Evolutionary conservation across 1,284 basidiomycete species (phyloP), one percentile per base, ranked within the genome.

Genomic region (Heterobasidion occidentale): DNA sequence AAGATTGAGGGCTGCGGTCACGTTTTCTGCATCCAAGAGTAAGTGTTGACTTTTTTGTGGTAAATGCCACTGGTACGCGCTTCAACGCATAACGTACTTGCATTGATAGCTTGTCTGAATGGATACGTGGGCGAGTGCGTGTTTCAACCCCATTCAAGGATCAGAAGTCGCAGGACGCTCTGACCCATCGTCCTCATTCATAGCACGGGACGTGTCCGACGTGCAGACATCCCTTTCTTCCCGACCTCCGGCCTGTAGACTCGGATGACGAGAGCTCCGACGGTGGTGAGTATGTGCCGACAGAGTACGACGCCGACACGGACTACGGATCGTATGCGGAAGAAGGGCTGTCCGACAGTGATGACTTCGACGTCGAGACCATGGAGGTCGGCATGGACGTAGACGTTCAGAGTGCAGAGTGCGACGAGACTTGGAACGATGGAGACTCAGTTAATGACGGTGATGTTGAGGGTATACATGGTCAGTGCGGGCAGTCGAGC

Each of bases 131-230:
- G 56, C 63, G 75, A 59, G 84, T 84, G 63, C 55, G 76, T 65
- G 15, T 36, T 36, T 27, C 52, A 34, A 52, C 5, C 14, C 17
- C 7, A 36, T 48, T 35, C 45, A n/a, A 52, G 51, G 35, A 46
- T 52, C 7, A 15, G 17, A 27, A 35, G 46, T 42, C 49, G 15
- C 33, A 45, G 53, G 44, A 11, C 3, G 49, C 34, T 14, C 19
- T 15, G n/a, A 17, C 42, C 6, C 42, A n/a, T 33, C 59, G 60
- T 4, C 27, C 27, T 44, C 47, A 34, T 45, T n/a, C 34, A 19
- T 60, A 86, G 84, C 83, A 86, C 62, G 84, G 85, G n/a, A 86
- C 73, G 60, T 88, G 86, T 60, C 86, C 85, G 11, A 78, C 83
- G 8, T 88, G 86, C 65, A 72, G 85, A 45, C 70, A 80, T 57